phyloP scores from a whole-genome alignment of 495 filamentous ascomycete species.

The Penicillium psychrofluorescens region DNA sequence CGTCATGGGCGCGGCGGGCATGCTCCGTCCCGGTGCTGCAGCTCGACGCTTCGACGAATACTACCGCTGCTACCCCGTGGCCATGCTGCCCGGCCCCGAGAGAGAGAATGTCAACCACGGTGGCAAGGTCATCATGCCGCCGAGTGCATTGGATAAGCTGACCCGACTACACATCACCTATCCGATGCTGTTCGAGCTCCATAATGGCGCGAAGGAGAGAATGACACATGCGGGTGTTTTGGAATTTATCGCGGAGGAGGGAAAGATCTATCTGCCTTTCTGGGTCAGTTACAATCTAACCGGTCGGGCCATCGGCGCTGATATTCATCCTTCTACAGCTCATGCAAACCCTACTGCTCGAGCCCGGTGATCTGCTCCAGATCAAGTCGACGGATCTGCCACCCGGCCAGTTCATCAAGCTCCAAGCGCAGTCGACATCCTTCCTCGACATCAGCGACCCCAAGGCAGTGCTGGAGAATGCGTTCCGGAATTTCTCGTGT shows the following conservation, averaged over 20 bases:
- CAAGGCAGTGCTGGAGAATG: constrained; percentile 95
- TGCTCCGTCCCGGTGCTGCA: constrained; percentile 31
- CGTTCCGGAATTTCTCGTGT: constrained; percentile 89
- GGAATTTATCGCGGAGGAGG: constrained; percentile 96
- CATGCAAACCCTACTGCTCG: constrained; percentile 84
- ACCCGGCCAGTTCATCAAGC: constrained; percentile 83
- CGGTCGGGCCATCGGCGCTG: neutral
- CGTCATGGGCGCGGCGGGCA: constrained; percentile 30
- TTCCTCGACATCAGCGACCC: constrained; percentile 97
- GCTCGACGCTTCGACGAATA: constrained; percentile 88
- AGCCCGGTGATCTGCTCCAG: constrained; percentile 89
- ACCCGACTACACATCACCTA: constrained; percentile 95
- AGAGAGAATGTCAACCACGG: constrained; percentile 88
- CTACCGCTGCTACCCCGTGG: constrained; percentile 89
- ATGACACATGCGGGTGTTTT: constrained; percentile 89
- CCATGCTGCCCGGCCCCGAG: constrained; percentile 90
- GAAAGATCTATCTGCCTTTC: constrained; percentile 88
- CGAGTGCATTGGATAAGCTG: constrained; percentile 91
- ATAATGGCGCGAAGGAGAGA: constrained; percentile 71
- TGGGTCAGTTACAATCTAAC: constrained; percentile 58
- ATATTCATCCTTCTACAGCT: constrained; percentile 47
- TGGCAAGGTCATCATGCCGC: constrained; percentile 93
- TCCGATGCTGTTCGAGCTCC: constrained; percentile 92
- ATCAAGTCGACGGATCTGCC: constrained; percentile 89
- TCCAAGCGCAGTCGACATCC: constrained; percentile 83